phyloP scores from a whole-genome alignment of 129 eudicot species.

The Centaurea solstitialis region DNA sequence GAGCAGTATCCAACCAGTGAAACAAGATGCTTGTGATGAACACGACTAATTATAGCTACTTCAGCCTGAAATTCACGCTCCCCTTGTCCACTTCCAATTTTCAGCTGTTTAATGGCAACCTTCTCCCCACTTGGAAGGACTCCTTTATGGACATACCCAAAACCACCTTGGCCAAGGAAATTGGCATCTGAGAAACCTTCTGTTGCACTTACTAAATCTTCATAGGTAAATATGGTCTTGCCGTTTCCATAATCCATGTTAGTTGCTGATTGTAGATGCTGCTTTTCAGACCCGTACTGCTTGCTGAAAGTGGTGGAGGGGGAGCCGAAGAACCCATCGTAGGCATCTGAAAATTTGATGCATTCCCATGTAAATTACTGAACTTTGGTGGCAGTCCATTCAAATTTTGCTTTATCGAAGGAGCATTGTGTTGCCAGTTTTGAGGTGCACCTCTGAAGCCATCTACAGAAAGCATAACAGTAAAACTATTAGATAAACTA shows the following conservation, averaged over 20 bases:
- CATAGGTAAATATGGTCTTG: constrained; percentile 60
- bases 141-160: constrained; percentile 89
- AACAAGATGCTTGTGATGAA: constrained; percentile 80
- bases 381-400: constrained; percentile 33
- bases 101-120: constrained; percentile 88
- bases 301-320: constrained; percentile 42
- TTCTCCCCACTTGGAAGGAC: constrained; percentile 61
- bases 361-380: constrained; percentile 21
- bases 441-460: constrained; percentile 42
- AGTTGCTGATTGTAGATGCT: constrained; percentile 26
- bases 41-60: constrained; percentile 78
- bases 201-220: constrained; percentile 71
- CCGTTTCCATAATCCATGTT: constrained; percentile 24
- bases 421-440: constrained; percentile 38
- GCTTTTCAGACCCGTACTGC: constrained; percentile 48
- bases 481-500: constrained; percentile 14
- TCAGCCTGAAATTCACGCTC: constrained; percentile 99
- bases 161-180: constrained; percentile 97
- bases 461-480: constrained; percentile 32
- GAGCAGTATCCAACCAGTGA: constrained; percentile 81
- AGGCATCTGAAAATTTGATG: constrained; percentile 24
- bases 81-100: constrained; percentile 87
- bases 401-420: constrained; percentile 32
- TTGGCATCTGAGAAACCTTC: constrained; percentile 59
- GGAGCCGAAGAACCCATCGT: constrained; percentile 31